Percentiles rank a stretch among this genome's conserved stretches.
Evolutionary conservation across 2,329 filamentous ascomycete genomes (phyloP).

Genomic region (Thelonectria olida): DNA sequence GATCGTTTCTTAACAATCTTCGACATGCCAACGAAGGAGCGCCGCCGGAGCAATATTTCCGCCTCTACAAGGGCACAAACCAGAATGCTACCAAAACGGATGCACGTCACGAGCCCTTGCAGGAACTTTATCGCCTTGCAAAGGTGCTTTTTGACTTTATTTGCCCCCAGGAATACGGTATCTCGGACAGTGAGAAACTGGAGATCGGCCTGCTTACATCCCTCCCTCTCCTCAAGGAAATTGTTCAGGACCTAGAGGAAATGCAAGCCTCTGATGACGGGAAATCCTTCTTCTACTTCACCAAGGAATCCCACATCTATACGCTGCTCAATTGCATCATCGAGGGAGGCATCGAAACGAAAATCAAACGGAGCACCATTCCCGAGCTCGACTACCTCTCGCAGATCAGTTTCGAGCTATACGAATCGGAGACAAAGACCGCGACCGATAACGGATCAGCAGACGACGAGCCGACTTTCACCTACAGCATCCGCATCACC

Average conservation of each 20-base stretch:
- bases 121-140: conserved; percentile 91
- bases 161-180: conserved; percentile 97
- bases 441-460: conserved; percentile 48
- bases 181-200: conserved; percentile 95
- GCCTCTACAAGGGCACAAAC: conserved; percentile 81
- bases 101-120: conserved; percentile 83
- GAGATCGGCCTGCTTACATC: conserved; percentile 97
- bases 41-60: conserved; percentile 81
- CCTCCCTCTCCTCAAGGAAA: conserved; percentile 91
- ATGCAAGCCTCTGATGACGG: conserved; percentile 94
- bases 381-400: conserved; percentile 97
- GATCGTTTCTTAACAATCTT: conserved; percentile 66
- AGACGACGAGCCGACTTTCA: conserved; percentile 75
- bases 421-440: conserved; percentile 89
- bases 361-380: conserved; percentile 94
- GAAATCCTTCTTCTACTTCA: conserved; percentile 98
- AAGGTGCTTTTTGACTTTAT: conserved; percentile 99
- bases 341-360: conserved; percentile 95
- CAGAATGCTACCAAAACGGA: conserved; percentile 79
- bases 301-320: conserved; percentile 98
- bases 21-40: conserved; percentile 63
- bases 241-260: conserved; percentile 95
- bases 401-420: conserved; percentile 97
- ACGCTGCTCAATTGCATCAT: conserved; percentile 97
- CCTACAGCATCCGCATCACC: conserved; percentile 95